Conservation (phyloP, 2,329 filamentous ascomycete species). For the Ascochyta pisi region DNA sequence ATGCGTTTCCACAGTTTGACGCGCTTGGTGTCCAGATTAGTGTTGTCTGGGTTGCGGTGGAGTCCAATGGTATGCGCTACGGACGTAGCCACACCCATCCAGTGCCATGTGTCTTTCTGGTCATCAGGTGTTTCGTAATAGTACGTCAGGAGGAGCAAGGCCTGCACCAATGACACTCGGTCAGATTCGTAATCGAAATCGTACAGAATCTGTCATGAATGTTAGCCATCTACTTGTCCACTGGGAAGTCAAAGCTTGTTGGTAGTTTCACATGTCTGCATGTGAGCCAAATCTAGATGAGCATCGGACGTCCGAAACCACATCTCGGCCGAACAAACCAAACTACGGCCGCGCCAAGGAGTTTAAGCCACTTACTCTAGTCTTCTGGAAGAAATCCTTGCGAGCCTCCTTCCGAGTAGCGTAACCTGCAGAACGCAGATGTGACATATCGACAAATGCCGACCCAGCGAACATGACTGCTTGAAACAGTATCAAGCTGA, state of each 20-base stretch:
- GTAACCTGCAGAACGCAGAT: constrained; percentile 79
- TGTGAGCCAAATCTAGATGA: constrained; percentile 6
- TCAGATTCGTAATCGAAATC: constrained; percentile 96
- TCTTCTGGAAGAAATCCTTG: constrained; percentile 87
- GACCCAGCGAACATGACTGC: constrained; percentile 93
- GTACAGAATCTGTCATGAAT: constrained; percentile 71
- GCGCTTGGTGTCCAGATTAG: constrained; percentile 74
- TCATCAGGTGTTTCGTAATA: constrained; percentile 98
- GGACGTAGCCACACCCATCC: constrained; percentile 96
- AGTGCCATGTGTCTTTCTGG: constrained; percentile 98
- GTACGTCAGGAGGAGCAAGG: constrained; percentile 89
- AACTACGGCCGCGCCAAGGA: constrained; percentile 5
- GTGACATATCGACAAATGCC: constrained; percentile 83
- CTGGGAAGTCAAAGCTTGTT: neutral
- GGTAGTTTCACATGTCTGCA: constrained; percentile 17
- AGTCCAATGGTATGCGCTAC: constrained; percentile 92
- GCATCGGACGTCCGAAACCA: constrained; percentile 6
- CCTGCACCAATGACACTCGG: constrained; percentile 86
- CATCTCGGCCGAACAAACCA: constrained; percentile 21
- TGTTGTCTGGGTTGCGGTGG: constrained; percentile 82
- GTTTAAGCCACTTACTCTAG: constrained; percentile 67
- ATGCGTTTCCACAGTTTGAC: constrained; percentile 92
- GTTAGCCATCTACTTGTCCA: constrained; percentile 3
- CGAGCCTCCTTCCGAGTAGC: constrained; percentile 78
- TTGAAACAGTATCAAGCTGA: constrained; percentile 89